Conservation (phyloP, 148 eudicot species). For the Euryodendron excelsum region DNA sequence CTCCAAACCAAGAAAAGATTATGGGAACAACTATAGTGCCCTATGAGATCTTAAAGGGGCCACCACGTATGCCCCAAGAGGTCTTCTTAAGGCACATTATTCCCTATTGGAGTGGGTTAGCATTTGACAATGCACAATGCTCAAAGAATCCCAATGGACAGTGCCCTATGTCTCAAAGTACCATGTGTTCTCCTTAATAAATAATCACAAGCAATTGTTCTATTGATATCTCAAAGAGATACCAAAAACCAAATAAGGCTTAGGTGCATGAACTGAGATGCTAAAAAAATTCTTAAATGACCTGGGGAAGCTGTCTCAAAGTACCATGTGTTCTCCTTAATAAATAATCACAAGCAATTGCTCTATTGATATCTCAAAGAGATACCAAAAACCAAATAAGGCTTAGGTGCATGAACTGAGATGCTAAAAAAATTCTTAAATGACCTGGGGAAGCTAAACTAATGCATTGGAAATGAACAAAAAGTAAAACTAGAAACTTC, state of each 20-base stretch:
- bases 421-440: not conserved
- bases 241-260: not conserved
- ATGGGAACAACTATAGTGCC: not conserved
- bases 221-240: not conserved
- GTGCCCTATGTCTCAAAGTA: not conserved
- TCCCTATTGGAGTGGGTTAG: not conserved
- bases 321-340: too few species aligned
- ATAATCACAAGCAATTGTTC: too few species aligned
- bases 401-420: not conserved
- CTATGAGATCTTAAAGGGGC: not conserved
- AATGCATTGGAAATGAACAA: not conserved
- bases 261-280: not conserved
- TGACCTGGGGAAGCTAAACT: not conserved
- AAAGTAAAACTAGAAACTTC: not conserved
- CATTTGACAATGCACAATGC: not conserved
- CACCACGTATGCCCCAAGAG: not conserved
- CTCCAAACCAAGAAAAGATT: not conserved
- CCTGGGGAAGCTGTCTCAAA: not conserved
- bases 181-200: not conserved
- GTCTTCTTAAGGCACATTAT: not conserved
- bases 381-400: not conserved
- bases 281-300: not conserved
- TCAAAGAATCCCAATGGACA: not conserved
- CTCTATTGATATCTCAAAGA: not conserved
- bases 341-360: too few species aligned